Evolutionary conservation across 2,329 filamentous ascomycete genomes (phyloP), one percentile per base, ranked within the genome.

Genomic region (Neofusicoccum cordaticola): DNA sequence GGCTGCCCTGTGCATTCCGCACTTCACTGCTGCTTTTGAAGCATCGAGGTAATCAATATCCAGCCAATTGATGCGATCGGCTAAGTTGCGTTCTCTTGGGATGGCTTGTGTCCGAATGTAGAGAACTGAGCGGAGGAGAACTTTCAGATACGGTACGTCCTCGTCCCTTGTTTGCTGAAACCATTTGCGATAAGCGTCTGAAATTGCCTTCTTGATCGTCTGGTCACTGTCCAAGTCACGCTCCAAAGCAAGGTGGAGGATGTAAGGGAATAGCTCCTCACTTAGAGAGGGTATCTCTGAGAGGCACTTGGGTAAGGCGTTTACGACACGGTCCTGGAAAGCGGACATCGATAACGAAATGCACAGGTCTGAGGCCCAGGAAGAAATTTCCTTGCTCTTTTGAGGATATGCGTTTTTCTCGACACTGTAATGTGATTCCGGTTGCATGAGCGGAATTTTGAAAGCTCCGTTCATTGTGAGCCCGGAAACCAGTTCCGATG

Each of bases 1-100:
- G 3, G 94, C 92, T 4, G 90, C 91, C 73, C 95, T 95, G 74
- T 90, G 90, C 89, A 98, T 92, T 15, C 89, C 88, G 72, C 94
- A 97, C 65, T 81, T 81, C 11, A 87, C 85, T 5, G 93, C 93
- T 42, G 92, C 90, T 31, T 83, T 79, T 1, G 93, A 88, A 27
- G 90, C 89, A 66, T 85, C 79, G 2, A 87, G 75, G 68, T 90
- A 90, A 73, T 98, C 90, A 31, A 98, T 80, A 31, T 96, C 90
- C 17, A 99, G 84, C 96, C 96, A 99, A 58, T 86, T 83, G 57
- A 88, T 82, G 64, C 95, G 86, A 69, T 97, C 91, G 7, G 88
- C 88, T 68, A 91, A 89, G 0, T 92, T 96, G 0, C 81, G 79
- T 75, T 99, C 95, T 12, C 87, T 85, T 0, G 91, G 90, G 13